A percentile compares a stretch with the other conserved stretches of the same genome.
These are phyloP conservation scores for Pilaira anomala DNA, from an alignment of 192 early-diverging fungal species.

Conservation along the genomic window DNA sequence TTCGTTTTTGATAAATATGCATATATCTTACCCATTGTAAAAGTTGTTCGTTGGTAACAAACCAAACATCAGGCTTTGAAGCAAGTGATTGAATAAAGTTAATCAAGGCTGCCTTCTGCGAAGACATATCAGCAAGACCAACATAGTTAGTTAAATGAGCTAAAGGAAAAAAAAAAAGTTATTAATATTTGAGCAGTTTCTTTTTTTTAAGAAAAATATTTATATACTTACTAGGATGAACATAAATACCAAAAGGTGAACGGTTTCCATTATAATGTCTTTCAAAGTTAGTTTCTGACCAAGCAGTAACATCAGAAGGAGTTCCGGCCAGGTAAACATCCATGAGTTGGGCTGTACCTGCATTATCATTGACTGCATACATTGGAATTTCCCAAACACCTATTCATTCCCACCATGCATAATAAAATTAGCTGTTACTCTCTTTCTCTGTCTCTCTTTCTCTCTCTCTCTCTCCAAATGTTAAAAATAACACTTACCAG, in stretches of 20 bases:
- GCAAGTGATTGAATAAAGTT: slow-evolving; percentile 54
- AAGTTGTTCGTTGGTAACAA: slow-evolving; percentile 67
- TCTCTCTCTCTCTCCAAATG: too few species aligned
- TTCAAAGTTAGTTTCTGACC: slow-evolving; percentile 56
- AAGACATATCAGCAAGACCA: slow-evolving; percentile 28
- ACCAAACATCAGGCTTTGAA: slow-evolving; percentile 62
- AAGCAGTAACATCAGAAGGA: slow-evolving; percentile 34
- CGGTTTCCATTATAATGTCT: slow-evolving; percentile 51
- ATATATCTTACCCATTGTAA: slow-evolving; percentile 57
- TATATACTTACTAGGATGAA: slow-evolving; percentile 37
- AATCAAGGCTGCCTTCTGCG: slow-evolving; percentile 29
- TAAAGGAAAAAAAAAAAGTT: neutral
- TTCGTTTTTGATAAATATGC: slow-evolving; percentile 4
- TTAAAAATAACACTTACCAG: too few species aligned
- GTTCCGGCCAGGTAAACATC: slow-evolving; percentile 50
- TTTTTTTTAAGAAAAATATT: neutral
- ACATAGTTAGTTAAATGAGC: slow-evolving; percentile 42
- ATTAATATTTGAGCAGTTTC: neutral
- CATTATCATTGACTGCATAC: slow-evolving; percentile 49
- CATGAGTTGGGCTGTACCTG: slow-evolving; percentile 40
- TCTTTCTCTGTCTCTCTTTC: too few species aligned
- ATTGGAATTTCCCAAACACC: slow-evolving; percentile 69
- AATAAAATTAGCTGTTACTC: too few species aligned
- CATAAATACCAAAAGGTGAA: slow-evolving; percentile 52
- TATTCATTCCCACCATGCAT: neutral